Evolutionary conservation across 257 asterid genomes (phyloP).

Genomic region (Asclepias syriaca): DNA sequence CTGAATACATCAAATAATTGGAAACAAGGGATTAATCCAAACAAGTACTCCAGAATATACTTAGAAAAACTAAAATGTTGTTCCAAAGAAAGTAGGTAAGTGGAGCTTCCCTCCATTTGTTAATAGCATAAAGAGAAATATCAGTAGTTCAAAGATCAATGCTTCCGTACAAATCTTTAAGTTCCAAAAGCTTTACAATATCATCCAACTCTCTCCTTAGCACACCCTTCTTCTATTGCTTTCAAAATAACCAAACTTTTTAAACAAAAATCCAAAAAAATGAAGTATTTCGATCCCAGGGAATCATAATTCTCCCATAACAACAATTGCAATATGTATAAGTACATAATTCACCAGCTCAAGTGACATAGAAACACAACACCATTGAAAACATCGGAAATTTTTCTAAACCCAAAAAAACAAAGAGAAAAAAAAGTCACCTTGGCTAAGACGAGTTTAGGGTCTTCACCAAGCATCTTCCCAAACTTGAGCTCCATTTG

Average conservation of each 20-base stretch:
- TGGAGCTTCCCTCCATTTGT: too few relatives aligned
- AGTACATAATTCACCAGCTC: neutral
- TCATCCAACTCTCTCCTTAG: slow-evolving; percentile 1
- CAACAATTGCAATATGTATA: neutral
- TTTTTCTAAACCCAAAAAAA: neutral
- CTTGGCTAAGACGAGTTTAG: slow-evolving; percentile 86
- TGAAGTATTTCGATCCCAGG: neutral
- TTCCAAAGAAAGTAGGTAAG: too few relatives aligned
- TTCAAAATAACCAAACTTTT: neutral
- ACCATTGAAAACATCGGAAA: neutral
- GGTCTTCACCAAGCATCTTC: slow-evolving; percentile 92
- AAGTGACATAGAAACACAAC: neutral
- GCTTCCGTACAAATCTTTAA: neutral
- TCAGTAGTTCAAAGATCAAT: neutral
- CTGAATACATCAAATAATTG: slow-evolving; percentile 35
- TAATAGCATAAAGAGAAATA: neutral
- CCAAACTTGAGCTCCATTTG: slow-evolving; percentile 93
- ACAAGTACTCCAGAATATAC: neutral
- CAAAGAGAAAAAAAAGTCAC: slow-evolving; percentile 26
- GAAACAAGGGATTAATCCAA: neutral
- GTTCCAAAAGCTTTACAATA: neutral
- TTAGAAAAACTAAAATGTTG: neutral
- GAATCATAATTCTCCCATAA: too few relatives aligned
- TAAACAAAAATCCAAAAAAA: neutral
- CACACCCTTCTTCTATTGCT: neutral